Conservation (phyloP, 495 filamentous ascomycete genomes). For the Eremomyces bilateralis region DNA sequence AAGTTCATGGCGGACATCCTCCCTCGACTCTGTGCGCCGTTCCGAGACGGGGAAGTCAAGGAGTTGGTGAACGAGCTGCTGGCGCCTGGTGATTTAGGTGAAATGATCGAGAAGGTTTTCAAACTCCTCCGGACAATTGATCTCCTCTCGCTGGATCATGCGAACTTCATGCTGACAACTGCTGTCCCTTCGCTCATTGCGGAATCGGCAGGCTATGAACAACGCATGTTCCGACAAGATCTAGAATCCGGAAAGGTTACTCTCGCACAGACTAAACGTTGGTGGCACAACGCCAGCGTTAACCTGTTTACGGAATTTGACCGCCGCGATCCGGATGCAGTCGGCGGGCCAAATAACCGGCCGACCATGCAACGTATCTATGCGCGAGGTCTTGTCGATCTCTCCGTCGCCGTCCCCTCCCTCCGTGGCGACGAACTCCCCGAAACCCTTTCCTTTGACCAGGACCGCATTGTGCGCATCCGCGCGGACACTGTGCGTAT, state of each 20-base stretch:
- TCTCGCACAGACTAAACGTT: constrained; percentile 41
- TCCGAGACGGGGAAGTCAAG: constrained; percentile 68
- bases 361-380: constrained; percentile 54
- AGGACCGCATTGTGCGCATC: constrained; percentile 40
- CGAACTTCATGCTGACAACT: constrained; percentile 74
- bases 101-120: constrained; percentile 66
- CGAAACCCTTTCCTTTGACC: constrained; percentile 71
- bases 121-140: constrained; percentile 73
- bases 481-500: constrained; percentile 50
- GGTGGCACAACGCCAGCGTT: constrained; percentile 48
- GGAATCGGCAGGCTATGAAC: constrained; percentile 63
- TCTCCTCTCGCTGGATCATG: constrained; percentile 79
- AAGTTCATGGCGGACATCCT: constrained; percentile 68
- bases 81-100: constrained; percentile 32
- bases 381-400: constrained; percentile 44
- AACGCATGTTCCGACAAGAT: constrained; percentile 48
- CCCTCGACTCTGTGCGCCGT: constrained; percentile 85
- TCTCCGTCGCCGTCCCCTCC: constrained; percentile 36
- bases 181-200: constrained; percentile 64
- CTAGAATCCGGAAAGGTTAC: constrained; percentile 34
- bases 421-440: constrained; percentile 41
- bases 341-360: constrained; percentile 21
- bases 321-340: constrained; percentile 43
- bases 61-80: constrained; percentile 44
- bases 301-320: constrained; percentile 49